Evolutionary conservation across 768 basidiomycete genomes (phyloP).

Genomic region (Rossbeevera mucosa): DNA sequence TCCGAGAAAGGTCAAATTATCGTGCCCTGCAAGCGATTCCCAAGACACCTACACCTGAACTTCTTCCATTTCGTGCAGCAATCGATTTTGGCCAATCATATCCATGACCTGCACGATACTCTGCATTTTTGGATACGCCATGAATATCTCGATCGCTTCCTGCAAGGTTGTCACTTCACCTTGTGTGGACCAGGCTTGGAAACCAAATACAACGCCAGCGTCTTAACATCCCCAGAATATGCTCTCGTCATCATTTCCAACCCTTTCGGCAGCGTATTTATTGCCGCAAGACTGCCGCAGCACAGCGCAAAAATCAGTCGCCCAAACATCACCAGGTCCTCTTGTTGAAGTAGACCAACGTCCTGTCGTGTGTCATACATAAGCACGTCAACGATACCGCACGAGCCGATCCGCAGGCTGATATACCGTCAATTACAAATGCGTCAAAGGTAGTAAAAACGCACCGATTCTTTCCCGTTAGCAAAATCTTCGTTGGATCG

Average conservation of each 20-base stretch:
- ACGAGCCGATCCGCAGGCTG: slow-evolving; percentile 82
- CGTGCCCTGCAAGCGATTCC: not conserved
- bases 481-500: slow-evolving; percentile 80
- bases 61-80: slow-evolving; percentile 76
- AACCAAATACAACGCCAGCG: slow-evolving; percentile 69
- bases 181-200: slow-evolving; percentile 66
- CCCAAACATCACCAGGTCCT: slow-evolving; percentile 86
- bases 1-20: not conserved
- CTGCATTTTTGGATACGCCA: slow-evolving; percentile 32
- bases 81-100: slow-evolving; percentile 64
- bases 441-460: not conserved
- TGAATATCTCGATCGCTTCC: not conserved
- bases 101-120: slow-evolving; percentile 77
- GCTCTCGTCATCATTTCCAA: slow-evolving; percentile 67
- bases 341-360: slow-evolving; percentile 64
- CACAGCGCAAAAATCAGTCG: slow-evolving; percentile 76
- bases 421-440: slow-evolving; percentile 1
- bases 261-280: slow-evolving; percentile 61
- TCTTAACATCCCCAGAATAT: slow-evolving; percentile 83
- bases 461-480: slow-evolving; percentile 87
- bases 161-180: slow-evolving; percentile 32
- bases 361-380: slow-evolving; percentile 68
- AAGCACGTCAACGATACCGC: slow-evolving; percentile 83
- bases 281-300: slow-evolving; percentile 58
- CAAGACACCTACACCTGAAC: slow-evolving; percentile 57